phyloP scores from a whole-genome alignment of 2,329 filamentous ascomycete species.

The Parastagonospora nodorum region DNA sequence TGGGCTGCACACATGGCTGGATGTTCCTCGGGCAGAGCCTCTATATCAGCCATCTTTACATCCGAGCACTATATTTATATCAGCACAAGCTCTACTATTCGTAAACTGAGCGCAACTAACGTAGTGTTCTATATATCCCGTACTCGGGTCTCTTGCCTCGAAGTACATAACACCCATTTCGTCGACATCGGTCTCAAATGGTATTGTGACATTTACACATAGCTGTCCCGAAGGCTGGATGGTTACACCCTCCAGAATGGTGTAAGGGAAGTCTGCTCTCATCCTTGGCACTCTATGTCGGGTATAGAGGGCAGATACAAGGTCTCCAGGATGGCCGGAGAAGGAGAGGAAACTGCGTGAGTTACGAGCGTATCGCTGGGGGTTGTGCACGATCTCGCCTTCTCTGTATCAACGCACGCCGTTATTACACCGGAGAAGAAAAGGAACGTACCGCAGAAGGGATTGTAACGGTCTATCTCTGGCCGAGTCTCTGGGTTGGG shows the following conservation, averaged over 20 bases:
- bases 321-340: constrained; percentile 10
- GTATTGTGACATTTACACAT: constrained; percentile 12
- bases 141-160: constrained; percentile 9
- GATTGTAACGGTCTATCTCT: constrained; percentile 8
- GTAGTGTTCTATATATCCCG: constrained; percentile 5
- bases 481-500: constrained; percentile 4
- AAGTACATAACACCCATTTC: constrained; percentile 14
- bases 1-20: constrained; percentile 11
- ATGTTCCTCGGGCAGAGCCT: constrained; percentile 8
- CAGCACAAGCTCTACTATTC: constrained; percentile 6
- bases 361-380: constrained; percentile 5
- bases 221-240: constrained; percentile 12
- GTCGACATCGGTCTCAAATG: constrained; percentile 4
- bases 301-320: constrained; percentile 9
- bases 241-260: constrained; percentile 6
- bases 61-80: constrained; percentile 9
- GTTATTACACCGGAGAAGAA: too few relatives aligned
- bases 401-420: constrained; percentile 3
- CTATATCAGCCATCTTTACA: constrained; percentile 6
- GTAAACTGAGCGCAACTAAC: constrained; percentile 6
- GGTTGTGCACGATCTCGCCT: constrained; percentile 10
- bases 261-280: constrained; percentile 7
- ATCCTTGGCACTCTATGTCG: constrained; percentile 6
- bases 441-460: constrained; percentile 10
- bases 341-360: constrained; percentile 11